A percentile compares a stretch with the other conserved stretches of the same genome.
Conservation (phyloP, 805 yeast genomes). For the Zygosaccharomyces bailii region DNA sequence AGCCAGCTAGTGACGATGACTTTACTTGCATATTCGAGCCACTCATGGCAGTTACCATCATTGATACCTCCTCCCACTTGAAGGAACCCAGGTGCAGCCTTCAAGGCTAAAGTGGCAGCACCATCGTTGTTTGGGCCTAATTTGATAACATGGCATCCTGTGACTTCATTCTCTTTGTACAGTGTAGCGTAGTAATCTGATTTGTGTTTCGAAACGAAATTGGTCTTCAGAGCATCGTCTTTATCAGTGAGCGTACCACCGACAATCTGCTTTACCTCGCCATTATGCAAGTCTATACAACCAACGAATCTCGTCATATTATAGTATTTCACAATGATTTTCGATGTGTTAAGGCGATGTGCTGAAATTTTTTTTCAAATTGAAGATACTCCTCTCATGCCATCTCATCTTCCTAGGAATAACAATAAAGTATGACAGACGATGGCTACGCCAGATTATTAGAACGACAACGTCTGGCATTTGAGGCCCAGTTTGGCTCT, state of each 20-base stretch:
- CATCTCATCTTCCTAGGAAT: neutral
- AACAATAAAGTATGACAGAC: slow-evolving; percentile 11
- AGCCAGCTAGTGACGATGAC: slow-evolving; percentile 91
- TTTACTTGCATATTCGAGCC: slow-evolving; percentile 82
- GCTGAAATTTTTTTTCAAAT: slow-evolving; percentile 8
- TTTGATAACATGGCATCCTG: slow-evolving; percentile 90
- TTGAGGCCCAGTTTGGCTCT: slow-evolving; percentile 63
- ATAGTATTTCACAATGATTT: neutral
- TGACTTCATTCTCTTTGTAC: slow-evolving; percentile 54
- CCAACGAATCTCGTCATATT: slow-evolving; percentile 85
- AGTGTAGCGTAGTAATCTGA: slow-evolving; percentile 71
- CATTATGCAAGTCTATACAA: slow-evolving; percentile 92
- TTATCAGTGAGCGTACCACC: slow-evolving; percentile 76
- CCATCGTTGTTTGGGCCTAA: slow-evolving; percentile 77
- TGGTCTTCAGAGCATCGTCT: slow-evolving; percentile 51
- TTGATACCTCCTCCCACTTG: slow-evolving; percentile 96
- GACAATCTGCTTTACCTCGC: slow-evolving; percentile 94
- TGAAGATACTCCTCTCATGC: neutral
- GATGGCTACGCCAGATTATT: slow-evolving; percentile 30
- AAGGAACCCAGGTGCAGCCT: slow-evolving; percentile 65
- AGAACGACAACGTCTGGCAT: slow-evolving; percentile 54
- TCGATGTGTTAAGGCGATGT: slow-evolving; percentile 11
- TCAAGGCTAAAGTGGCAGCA: slow-evolving; percentile 76
- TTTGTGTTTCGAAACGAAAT: slow-evolving; percentile 73
- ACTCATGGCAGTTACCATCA: slow-evolving; percentile 62